A percentile compares a stretch with the other conserved stretches of the same genome.
Evolutionary conservation across 352 stramenopile genomes (phyloP).

Genomic region (Phytophthora europaea): DNA sequence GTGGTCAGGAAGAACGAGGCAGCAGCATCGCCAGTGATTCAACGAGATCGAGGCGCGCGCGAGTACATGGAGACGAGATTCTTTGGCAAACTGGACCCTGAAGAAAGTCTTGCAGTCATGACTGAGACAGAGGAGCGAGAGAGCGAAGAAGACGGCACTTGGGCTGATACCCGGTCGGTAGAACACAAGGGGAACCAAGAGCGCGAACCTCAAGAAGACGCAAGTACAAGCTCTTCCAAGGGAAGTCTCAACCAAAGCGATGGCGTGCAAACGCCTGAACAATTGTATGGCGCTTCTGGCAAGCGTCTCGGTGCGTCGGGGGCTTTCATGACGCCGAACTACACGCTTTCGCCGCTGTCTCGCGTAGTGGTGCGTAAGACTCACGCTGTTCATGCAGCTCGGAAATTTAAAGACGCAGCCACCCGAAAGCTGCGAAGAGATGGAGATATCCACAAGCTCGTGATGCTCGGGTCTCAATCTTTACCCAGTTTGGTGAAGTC

Average conservation of each 20-base stretch:
- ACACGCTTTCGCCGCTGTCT: constrained; percentile 49
- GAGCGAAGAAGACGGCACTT: constrained; percentile 13
- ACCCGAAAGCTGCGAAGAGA: constrained; percentile 24
- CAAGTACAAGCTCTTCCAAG: not conserved
- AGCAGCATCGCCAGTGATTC: constrained; percentile 1
- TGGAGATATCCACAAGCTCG: constrained; percentile 18
- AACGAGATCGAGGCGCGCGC: constrained; percentile 5
- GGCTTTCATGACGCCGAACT: constrained; percentile 7
- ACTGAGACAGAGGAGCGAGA: constrained; percentile 27
- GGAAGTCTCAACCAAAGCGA: constrained; percentile 6
- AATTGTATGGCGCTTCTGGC: constrained; percentile 4
- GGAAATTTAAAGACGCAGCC: constrained; percentile 52
- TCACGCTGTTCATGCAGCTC: constrained; percentile 47
- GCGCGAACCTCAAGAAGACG: not conserved
- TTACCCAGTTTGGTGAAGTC: constrained; percentile 25
- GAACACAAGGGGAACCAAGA: constrained; percentile 29
- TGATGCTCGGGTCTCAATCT: constrained; percentile 29
- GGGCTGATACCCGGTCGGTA: constrained; percentile 4
- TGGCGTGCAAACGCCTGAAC: not conserved
- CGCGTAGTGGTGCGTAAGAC: constrained; percentile 58
- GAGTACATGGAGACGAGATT: constrained; percentile 30
- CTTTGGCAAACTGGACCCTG: constrained; percentile 39
- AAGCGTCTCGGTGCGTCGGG: constrained; percentile 1
- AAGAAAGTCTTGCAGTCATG: constrained; percentile 41
- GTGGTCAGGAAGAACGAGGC: constrained; percentile 2